These are phyloP conservation scores for Pseudovirgaria hyperparasitica DNA, from an alignment of 2,329 filamentous ascomycete genomes.

Conservation along the genomic window DNA sequence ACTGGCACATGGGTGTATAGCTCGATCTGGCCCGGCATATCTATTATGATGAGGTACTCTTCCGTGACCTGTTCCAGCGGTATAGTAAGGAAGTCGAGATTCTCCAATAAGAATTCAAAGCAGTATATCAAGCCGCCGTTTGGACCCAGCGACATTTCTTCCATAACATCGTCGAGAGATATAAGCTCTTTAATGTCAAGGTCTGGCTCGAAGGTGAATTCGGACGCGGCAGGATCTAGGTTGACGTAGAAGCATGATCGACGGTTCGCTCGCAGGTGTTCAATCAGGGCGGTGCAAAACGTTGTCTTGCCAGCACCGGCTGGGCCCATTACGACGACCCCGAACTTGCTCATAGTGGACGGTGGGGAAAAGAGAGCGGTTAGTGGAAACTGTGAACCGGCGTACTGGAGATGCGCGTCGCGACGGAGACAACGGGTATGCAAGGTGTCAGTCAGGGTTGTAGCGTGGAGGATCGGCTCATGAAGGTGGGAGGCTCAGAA, in stretches of 20 bases:
- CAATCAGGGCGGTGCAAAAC: conserved; percentile 87
- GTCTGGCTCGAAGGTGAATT: conserved; percentile 82
- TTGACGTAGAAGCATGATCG: conserved; percentile 98
- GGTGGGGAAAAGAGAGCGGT: conserved; percentile 1
- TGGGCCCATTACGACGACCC: conserved; percentile 89
- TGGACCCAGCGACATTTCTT: conserved; percentile 78
- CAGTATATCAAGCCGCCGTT: conserved; percentile 93
- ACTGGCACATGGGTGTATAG: conserved; percentile 96
- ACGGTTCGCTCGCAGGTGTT: conserved; percentile 78
- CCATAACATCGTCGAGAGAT: conserved; percentile 90
- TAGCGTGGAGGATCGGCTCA: too few species aligned
- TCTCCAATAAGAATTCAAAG: conserved; percentile 91
- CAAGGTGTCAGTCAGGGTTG: too few species aligned
- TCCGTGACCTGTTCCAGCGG: conserved; percentile 77
- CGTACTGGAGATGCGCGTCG: too few species aligned
- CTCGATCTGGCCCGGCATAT: conserved; percentile 98
- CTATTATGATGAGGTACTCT: conserved; percentile 93
- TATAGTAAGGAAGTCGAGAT: conserved; percentile 82
- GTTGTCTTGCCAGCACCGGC: conserved; percentile 95
- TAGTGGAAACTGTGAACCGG: conserved; percentile 3
- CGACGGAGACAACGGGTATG: too few species aligned
- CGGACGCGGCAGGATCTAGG: conserved; percentile 89
- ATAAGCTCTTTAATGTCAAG: conserved; percentile 94
- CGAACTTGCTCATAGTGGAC: conserved; percentile 75
- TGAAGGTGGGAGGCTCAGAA: too few species aligned